phyloP scores from a whole-genome alignment of 257 asterid genomes.

The Solanum appendiculatum region DNA sequence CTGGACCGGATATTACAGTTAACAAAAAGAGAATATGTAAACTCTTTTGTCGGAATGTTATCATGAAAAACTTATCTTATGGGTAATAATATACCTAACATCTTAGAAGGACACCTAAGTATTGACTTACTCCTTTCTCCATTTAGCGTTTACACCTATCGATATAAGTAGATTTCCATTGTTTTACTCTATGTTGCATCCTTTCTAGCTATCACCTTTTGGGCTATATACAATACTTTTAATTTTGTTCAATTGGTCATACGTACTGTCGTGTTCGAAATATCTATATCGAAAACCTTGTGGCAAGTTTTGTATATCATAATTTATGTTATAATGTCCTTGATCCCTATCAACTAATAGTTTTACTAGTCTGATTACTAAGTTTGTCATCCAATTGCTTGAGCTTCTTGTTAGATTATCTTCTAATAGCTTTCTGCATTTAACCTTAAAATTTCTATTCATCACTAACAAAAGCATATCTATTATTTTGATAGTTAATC shows the following conservation, averaged over 20 bases:
- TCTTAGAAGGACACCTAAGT: not conserved
- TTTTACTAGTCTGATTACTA: not conserved
- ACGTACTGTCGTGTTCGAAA: not conserved
- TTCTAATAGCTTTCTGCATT: not conserved
- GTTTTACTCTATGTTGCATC: not conserved
- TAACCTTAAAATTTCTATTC: not conserved
- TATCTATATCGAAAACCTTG: not conserved
- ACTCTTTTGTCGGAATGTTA: not conserved
- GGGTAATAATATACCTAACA: not conserved
- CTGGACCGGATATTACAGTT: not conserved
- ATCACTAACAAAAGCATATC: not conserved
- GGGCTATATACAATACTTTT: not conserved
- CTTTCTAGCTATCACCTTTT: not conserved
- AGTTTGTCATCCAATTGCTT: not conserved
- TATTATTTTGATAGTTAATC: slow-evolving; percentile 12
- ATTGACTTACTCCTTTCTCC: not conserved
- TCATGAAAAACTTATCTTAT: not conserved
- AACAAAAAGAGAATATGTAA: not conserved
- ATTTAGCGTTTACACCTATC: not conserved
- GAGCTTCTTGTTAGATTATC: not conserved
- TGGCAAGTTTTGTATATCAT: not conserved
- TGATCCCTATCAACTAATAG: not conserved
- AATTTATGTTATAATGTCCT: not conserved
- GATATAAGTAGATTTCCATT: not conserved
- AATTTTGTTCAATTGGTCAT: not conserved